These are phyloP conservation scores for Durio zibethinus DNA, from an alignment of 345 rosid genomes.

Conservation along the genomic window DNA sequence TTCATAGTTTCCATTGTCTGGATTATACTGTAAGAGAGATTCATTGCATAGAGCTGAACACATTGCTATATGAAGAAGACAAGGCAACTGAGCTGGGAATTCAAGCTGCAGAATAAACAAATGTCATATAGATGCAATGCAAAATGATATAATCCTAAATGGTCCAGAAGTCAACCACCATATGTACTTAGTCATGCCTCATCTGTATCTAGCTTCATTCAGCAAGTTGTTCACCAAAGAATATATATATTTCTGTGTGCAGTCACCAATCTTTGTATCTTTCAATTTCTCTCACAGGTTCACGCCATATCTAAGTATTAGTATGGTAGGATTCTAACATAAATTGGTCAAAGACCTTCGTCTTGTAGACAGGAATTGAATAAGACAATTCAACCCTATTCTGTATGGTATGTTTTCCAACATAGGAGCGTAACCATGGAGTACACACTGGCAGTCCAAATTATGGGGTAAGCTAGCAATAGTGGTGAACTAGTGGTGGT, in stretches of 20 bases:
- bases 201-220: background rate
- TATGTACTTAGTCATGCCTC: background rate
- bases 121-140: slow-evolving; percentile 19
- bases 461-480: background rate
- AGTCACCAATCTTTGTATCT: background rate
- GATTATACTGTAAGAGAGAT: slow-evolving; percentile 91
- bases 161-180: background rate
- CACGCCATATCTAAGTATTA: background rate
- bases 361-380: background rate
- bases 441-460: background rate
- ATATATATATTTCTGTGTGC: background rate
- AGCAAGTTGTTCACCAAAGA: background rate
- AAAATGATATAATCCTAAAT: background rate
- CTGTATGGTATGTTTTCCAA: background rate
- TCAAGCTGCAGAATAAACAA: slow-evolving; percentile 64
- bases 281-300: background rate
- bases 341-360: background rate
- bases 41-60: slow-evolving; percentile 97
- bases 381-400: background rate
- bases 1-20: slow-evolving; percentile 82
- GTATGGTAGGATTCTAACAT: background rate
- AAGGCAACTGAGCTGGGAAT: slow-evolving; percentile 84
- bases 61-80: slow-evolving; percentile 92
- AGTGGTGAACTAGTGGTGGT: background rate
- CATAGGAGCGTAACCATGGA: background rate